Conservation (phyloP, 1,284 basidiomycete species). For the Ceratobasidium sp. region DNA sequence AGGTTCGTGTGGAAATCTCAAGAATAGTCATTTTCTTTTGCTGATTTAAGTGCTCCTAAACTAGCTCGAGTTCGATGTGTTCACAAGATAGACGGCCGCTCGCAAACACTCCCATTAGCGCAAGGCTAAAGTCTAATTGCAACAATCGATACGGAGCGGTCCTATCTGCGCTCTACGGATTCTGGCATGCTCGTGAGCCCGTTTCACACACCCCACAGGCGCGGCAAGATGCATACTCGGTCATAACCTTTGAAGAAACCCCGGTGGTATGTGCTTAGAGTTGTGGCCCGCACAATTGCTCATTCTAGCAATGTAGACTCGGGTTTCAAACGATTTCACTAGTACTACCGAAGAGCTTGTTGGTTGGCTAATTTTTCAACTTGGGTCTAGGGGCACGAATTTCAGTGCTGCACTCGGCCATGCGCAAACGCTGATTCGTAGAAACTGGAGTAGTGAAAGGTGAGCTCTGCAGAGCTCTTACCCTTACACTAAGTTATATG, state of each 20-base stretch:
- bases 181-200: constrained; percentile 64
- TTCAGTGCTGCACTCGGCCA: constrained; percentile 58
- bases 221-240: constrained; percentile 67
- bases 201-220: constrained; percentile 45
- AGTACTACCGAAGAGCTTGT: constrained; percentile 63
- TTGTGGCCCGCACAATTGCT: constrained; percentile 40
- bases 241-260: constrained; percentile 61
- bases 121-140: constrained; percentile 53
- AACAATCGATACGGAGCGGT: constrained; percentile 68
- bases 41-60: not conserved
- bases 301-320: constrained; percentile 1
- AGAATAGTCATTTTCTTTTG: not conserved
- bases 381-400: constrained; percentile 59
- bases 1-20: constrained; percentile 51
- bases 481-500: not conserved
- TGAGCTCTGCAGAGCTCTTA: constrained; percentile 46
- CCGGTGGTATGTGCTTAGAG: constrained; percentile 58
- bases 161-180: constrained; percentile 62
- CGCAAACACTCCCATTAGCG: constrained; percentile 58
- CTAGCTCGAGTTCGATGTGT: constrained; percentile 65
- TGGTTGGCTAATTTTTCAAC: constrained; percentile 54
- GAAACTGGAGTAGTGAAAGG: constrained; percentile 66
- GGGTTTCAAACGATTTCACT: constrained; percentile 59
- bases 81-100: constrained; percentile 58
- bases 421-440: constrained; percentile 58